Evolutionary conservation across 1,284 basidiomycete species (phyloP).

Genomic region (Pseudozyma sp.): DNA sequence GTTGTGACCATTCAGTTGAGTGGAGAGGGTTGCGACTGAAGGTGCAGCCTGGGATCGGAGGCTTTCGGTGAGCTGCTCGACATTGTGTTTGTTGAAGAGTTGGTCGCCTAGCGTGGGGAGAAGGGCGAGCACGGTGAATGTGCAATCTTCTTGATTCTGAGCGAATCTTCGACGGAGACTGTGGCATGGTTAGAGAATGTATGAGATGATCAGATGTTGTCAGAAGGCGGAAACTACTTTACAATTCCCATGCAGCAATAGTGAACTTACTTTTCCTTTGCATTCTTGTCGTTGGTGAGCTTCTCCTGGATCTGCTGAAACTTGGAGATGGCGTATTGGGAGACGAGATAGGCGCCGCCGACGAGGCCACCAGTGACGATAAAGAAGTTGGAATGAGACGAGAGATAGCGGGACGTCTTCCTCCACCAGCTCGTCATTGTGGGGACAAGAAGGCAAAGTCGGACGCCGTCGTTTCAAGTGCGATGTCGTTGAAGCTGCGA

Average conservation of each 20-base stretch:
- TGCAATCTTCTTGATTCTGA: conserved; percentile 83
- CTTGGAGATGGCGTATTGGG: conserved; percentile 76
- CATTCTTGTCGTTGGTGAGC: conserved; percentile 76
- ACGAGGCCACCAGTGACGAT: conserved; percentile 71
- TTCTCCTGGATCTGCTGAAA: conserved; percentile 79
- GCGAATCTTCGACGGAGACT: conserved; percentile 82
- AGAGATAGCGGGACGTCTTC: conserved; percentile 41
- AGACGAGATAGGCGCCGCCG: conserved; percentile 78
- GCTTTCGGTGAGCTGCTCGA: conserved; percentile 81
- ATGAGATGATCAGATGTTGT: neutral
- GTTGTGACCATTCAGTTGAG: conserved; percentile 60
- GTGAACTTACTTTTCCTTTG: conserved; percentile 78
- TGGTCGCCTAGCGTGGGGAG: conserved; percentile 81
- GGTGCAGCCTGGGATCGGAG: conserved; percentile 70
- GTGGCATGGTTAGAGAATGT: neutral
- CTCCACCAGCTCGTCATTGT: conserved; percentile 51
- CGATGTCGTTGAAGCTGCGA: neutral
- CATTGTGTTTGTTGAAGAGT: conserved; percentile 81
- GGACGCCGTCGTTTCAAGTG: neutral
- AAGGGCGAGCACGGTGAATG: conserved; percentile 83
- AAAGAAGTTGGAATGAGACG: conserved; percentile 56
- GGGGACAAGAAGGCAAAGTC: conserved; percentile 6
- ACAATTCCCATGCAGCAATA: neutral
- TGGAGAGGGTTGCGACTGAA: conserved; percentile 3
- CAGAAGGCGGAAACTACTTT: neutral